Evolutionary conservation across 805 yeast genomes (phyloP).

Genomic region (Candida chilensis): DNA sequence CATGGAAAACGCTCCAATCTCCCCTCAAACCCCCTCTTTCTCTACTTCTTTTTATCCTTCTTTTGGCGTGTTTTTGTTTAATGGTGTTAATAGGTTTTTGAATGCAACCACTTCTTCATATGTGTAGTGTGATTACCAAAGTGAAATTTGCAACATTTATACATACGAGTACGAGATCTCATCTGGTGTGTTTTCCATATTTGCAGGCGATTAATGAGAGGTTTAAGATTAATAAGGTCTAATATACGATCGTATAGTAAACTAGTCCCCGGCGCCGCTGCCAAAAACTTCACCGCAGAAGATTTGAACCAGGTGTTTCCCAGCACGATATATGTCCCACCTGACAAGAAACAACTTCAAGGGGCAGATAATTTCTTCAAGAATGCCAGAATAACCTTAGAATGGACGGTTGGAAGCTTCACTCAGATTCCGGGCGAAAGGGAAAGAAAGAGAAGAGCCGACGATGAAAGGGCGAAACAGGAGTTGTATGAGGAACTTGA

Average conservation of each 20-base stretch:
- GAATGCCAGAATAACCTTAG: slow-evolving; percentile 33
- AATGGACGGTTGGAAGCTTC: slow-evolving; percentile 52
- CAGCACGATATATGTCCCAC: background rate
- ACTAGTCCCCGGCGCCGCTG: too few species aligned
- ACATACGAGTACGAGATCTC: too few species aligned
- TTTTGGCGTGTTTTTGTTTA: too few species aligned
- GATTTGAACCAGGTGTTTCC: background rate
- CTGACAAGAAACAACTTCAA: background rate
- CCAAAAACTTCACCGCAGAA: background rate
- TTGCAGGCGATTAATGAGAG: background rate
- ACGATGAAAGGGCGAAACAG: slow-evolving; percentile 9
- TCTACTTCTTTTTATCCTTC: background rate
- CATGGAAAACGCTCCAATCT: too few species aligned
- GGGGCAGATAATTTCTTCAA: slow-evolving; percentile 29
- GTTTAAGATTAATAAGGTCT: too few species aligned
- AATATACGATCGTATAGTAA: too few species aligned
- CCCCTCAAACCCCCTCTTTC: background rate
- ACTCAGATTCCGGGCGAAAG: slow-evolving; percentile 50
- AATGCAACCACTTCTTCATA: background rate
- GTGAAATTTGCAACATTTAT: too few species aligned
- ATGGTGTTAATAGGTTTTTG: background rate
- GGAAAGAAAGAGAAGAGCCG: slow-evolving; percentile 11
- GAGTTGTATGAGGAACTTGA: slow-evolving; percentile 5
- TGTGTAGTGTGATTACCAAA: too few species aligned
- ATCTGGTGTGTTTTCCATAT: too few species aligned